Evolutionary conservation across 768 basidiomycete species (phyloP), one percentile per base, ranked within the genome.

Genomic region (Lanmaoa rubissima): DNA sequence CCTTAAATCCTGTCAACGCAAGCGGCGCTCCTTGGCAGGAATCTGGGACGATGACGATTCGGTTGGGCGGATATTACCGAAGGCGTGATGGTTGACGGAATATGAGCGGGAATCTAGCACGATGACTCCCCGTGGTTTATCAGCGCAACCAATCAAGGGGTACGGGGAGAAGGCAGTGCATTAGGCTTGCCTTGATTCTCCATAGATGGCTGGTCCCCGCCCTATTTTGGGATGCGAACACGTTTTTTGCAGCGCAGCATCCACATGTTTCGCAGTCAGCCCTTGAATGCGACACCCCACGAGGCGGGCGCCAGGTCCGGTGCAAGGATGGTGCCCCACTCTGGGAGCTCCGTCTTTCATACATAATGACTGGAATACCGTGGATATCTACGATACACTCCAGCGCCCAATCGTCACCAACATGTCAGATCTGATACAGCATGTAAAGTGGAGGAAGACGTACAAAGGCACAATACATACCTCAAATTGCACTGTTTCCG

Each of bases 101-200:
- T 55, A 63, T 63, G 66, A 70, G 73, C 69, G 72, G 72, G 66
- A 72, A 72, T 65, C 72, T 64, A 62, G 62, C 62, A 64, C 62
- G 65, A 69, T 60, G 62, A 66, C 63, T 61, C 68, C 61, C 57
- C 67, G 65, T 72, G 67, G 62, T 56, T 64, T 65, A 71, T 69
- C 71, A 62, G 65, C 63, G 57, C 57, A 51, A 59, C 63, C 60
- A 73, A 72, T 72, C 68, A 68, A 72, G 62, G 65, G 62, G 61
- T 61, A 64, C 54, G 55, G 49, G 61, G 58, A 54, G 41, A 60
- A 71, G 66, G 72, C 69, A 61, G 69, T 71, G 69, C 51, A 49
- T 47, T 55, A 42, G 24, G 51, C 57, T 66, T 58, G 61, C 60
- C 61, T 61, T 51, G 60, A 63, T 63, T 54, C 44, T 17, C 60